Conservation (phyloP, 352 stramenopile genomes). For the Pythium plurisporium region DNA sequence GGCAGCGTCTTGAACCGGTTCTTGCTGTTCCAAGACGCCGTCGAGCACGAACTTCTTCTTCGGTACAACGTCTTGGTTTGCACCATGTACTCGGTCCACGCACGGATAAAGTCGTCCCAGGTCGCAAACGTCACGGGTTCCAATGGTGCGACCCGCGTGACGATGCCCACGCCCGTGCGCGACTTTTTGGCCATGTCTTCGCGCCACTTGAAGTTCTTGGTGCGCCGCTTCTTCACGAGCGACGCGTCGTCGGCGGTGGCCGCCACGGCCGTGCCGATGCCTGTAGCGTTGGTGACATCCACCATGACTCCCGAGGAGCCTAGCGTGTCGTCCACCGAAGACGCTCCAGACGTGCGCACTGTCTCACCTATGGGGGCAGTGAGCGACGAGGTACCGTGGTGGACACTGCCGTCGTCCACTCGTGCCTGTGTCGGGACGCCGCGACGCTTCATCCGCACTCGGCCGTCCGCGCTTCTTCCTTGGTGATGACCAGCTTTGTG, state of each 20-base stretch:
- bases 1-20: constrained; percentile 67
- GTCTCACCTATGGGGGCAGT: too few species aligned
- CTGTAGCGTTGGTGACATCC: background rate
- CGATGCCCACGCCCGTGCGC: constrained; percentile 27
- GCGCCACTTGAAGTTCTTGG: constrained; percentile 78
- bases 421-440: background rate
- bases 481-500: too few species aligned
- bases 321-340: background rate
- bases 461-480: background rate
- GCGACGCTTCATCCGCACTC: constrained; percentile 1
- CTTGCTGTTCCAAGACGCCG: constrained; percentile 71
- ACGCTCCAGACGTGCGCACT: too few species aligned
- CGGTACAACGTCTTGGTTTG: constrained; percentile 75
- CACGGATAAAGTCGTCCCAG: constrained; percentile 65
- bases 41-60: constrained; percentile 65
- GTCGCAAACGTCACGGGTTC: constrained; percentile 48
- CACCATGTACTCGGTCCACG: constrained; percentile 64
- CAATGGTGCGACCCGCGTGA: constrained; percentile 43
- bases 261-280: background rate
- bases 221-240: constrained; percentile 73
- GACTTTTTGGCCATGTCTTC: constrained; percentile 65
- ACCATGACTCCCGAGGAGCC: constrained; percentile 1
- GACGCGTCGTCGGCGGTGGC: constrained; percentile 8
- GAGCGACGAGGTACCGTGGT: background rate
- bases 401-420: background rate